Base-by-base conservation (phyloP, 106 monocot species). In the Cymbidium sinense region DNA sequence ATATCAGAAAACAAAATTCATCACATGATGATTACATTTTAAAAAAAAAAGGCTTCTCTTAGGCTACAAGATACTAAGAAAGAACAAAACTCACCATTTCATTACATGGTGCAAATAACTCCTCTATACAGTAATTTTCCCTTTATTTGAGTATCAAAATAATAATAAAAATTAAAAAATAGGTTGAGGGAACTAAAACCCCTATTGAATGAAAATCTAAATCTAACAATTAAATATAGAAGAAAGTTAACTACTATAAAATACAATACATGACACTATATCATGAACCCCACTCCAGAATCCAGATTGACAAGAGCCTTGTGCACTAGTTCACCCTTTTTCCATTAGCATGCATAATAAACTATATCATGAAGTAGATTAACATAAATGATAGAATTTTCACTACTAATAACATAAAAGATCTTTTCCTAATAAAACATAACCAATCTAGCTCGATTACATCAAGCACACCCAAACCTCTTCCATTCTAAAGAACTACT, bases 1-100 rank as follows among this genome's bases (percentile, higher is more conserved):
- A 47, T 43, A 77, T 78, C 15, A 4, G 70, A 20, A 77, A 80
- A 79, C 39, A 70, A 69, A 33, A 17, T n/a, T 11, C 33, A 55
- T 39, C 28, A 43, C 12, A 77, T 31, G 35, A 39, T 12, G 23
- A 78, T 37, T 23, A 69, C 43, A 75, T 75, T 39, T 77, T 35
- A 43, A 47, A 43, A 19, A 20, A 44, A 78, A 30, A 33, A 70
- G 21, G 28, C 15, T 10, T 36, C 36, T 35, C 47, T 47, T 47
- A 2, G 13, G 36, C 18, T 27, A 36, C 36, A 0, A 74, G 21
- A 44, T 74, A 13, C 44, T 29, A 74, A 74, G 44, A 74, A 13
- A 13, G 27, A 74, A 6, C 5, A 44, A 18, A 74, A 13, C 5
- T 74, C 28, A 74, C 13, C 25, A 25, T 44, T 74, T 44, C 2